phyloP scores from a whole-genome alignment of 106 monocot species.

The Platanthera guangdongensis region DNA sequence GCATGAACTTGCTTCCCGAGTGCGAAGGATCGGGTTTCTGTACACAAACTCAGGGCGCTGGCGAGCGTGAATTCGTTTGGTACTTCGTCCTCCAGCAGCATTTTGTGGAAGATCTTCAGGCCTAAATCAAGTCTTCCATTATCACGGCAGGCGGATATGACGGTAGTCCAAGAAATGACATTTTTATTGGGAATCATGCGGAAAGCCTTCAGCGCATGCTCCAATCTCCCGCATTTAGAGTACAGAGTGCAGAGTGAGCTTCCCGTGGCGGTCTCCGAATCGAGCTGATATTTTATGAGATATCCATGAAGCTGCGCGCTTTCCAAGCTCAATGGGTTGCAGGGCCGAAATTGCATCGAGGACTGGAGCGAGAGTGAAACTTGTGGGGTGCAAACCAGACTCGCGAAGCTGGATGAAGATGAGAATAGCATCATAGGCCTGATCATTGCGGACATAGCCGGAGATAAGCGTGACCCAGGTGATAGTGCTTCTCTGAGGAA shows the following conservation, averaged over 20 bases:
- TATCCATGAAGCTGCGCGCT: conserved; percentile 80
- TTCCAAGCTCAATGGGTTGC: conserved; percentile 34
- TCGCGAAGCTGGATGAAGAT: conserved; percentile 52
- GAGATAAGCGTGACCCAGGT: conserved; percentile 70
- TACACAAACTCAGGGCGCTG: conserved; percentile 69
- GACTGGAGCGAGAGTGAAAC: conserved; percentile 62
- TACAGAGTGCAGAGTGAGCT: conserved; percentile 76
- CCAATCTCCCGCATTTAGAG: conserved; percentile 59
- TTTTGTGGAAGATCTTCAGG: conserved; percentile 49
- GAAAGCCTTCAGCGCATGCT: conserved; percentile 49
- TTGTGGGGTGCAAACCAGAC: conserved; percentile 47
- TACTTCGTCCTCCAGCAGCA: conserved; percentile 41
- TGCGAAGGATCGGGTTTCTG: conserved; percentile 25
- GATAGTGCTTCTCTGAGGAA: conserved; percentile 40
- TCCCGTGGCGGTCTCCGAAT: conserved; percentile 46
- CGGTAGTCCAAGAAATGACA: conserved; percentile 83
- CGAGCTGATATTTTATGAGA: conserved; percentile 50
- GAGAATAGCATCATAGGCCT: conserved; percentile 33
- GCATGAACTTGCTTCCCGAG: conserved; percentile 75
- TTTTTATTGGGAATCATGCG: conserved; percentile 52
- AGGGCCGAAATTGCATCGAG: conserved; percentile 46
- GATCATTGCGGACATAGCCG: conserved; percentile 60
- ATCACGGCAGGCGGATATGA: conserved; percentile 70
- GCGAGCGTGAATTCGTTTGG: conserved; percentile 89
- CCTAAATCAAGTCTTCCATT: conserved; percentile 51